Evolutionary conservation across 177 flowering plant genomes (phyloP), one percentile per base, ranked within the genome.

Genomic region (Vitis hybrid): DNA sequence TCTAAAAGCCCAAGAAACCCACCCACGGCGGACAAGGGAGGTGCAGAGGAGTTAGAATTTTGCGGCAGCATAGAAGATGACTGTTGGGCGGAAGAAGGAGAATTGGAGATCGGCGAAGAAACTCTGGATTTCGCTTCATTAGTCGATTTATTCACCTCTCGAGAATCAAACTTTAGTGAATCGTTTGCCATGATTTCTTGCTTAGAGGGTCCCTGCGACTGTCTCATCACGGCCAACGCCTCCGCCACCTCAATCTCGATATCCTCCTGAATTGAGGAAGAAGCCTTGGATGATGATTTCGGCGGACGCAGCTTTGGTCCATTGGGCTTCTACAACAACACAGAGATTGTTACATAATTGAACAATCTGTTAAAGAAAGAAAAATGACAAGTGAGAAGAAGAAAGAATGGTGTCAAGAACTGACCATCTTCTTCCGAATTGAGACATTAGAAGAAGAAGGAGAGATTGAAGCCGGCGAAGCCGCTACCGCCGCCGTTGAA

Each of bases 231-330:
- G 66, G 86, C 92, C 69, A 96, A 77, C 7, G 94, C 98, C 82
- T 96, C 97, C 0, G 99, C 99, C 15, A 95, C 88, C 79, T 95
- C 98, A 61, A 96, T 87, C 84, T 96, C 99, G 50, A 96, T 92
- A 75, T 96, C 98, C 5, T 90, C 98, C 61, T 93, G 97, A 73
- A 79, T 83, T 2, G 92, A 78, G 0, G 95, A 80, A 0, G 90
- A 69, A 0, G 89, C 65, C 73, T 86, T 90, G 1, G 88, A 69
- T 1, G 84, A 66, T 14, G 86, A 76, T 28, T 82, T 84, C 5
- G 88, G 87, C 9, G 83, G 88, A 69, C 82, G 72, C 17, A 70
- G 89, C 70, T 87, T 86, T 13, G 76, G 76, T 31, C 83, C 87
- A 49, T 68, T 84, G 1, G 81, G 81, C 81, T 88, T 88, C 91